phyloP scores from a whole-genome alignment of 768 basidiomycete species.

The Tephrocybe sp. region DNA sequence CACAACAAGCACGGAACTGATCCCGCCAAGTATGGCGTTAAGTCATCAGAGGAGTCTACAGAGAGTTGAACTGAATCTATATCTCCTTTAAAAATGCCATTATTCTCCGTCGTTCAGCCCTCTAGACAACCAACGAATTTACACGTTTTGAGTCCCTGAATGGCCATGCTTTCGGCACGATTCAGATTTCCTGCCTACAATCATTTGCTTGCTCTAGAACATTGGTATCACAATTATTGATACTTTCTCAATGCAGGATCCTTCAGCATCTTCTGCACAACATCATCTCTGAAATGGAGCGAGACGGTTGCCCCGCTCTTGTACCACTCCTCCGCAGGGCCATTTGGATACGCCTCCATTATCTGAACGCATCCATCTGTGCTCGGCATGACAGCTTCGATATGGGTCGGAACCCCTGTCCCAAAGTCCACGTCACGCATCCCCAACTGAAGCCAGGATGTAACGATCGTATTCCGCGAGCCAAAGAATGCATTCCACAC shows the following conservation, averaged over 20 bases:
- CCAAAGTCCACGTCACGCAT: conserved; percentile 35
- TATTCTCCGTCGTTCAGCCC: no score
- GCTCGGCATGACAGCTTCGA: conserved; percentile 32
- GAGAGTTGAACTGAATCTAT: conserved; percentile 5
- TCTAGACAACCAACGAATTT: no score
- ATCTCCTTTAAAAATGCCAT: not conserved
- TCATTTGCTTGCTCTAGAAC: no score
- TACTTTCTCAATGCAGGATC: conserved; percentile 26
- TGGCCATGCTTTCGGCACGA: no score
- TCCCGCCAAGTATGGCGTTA: conserved; percentile 71
- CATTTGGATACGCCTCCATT: conserved; percentile 22
- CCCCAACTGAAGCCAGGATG: conserved; percentile 33
- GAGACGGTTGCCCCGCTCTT: conserved; percentile 22
- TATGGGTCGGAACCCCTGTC: conserved; percentile 23
- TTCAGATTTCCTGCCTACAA: no score
- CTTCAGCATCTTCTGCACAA: conserved; percentile 22
- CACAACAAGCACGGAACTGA: conserved; percentile 87
- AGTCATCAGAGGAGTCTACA: conserved; percentile 25
- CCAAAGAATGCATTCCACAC: conserved; percentile 36
- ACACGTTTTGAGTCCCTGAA: not conserved
- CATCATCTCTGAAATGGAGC: conserved; percentile 21
- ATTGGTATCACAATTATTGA: not conserved
- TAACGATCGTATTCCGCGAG: conserved; percentile 29
- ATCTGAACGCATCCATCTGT: conserved; percentile 33
- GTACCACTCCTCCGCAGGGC: conserved; percentile 20